Evolutionary conservation across 1,139 yeast species (phyloP).

Genomic region (Suhomyces bokatorum): DNA sequence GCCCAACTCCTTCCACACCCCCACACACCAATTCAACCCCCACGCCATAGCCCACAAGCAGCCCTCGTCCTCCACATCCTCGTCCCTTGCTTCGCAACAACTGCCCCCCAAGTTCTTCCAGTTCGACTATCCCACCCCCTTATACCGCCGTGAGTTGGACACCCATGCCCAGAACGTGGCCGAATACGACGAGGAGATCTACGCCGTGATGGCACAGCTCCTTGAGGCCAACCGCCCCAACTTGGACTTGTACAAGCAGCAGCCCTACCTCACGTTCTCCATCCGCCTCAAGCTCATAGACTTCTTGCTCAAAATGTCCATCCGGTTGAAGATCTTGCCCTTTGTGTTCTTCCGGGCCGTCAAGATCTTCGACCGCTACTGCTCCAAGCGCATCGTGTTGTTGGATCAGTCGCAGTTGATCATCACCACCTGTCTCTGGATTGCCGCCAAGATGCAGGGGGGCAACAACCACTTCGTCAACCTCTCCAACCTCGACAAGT

Average conservation of each 20-base stretch:
- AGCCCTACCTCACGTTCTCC: conserved; percentile 58
- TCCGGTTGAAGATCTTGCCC: conserved; percentile 57
- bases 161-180: conserved; percentile 47
- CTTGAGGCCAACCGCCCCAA: conserved; percentile 46
- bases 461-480: conserved; percentile 71
- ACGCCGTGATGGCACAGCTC: conserved; percentile 38
- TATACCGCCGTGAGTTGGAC: conserved; percentile 51
- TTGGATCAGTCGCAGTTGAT: conserved; percentile 64
- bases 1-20: conserved; percentile 13
- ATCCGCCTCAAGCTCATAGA: conserved; percentile 55
- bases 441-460: conserved; percentile 63
- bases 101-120: conserved; percentile 26
- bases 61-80: conserved; percentile 1
- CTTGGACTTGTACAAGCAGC: conserved; percentile 56
- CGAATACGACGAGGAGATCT: conserved; percentile 57
- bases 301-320: conserved; percentile 58
- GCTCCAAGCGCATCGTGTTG: conserved; percentile 61
- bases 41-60: background rate
- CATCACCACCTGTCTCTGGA: conserved; percentile 67
- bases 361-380: conserved; percentile 62
- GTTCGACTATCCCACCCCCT: conserved; percentile 47
- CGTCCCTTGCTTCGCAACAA: background rate
- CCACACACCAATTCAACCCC: conserved; percentile 10
- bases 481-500: conserved; percentile 35
- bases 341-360: conserved; percentile 62